Base-by-base conservation (phyloP, 306 rosid genomes). In the Hylodesmum podocarpum region DNA sequence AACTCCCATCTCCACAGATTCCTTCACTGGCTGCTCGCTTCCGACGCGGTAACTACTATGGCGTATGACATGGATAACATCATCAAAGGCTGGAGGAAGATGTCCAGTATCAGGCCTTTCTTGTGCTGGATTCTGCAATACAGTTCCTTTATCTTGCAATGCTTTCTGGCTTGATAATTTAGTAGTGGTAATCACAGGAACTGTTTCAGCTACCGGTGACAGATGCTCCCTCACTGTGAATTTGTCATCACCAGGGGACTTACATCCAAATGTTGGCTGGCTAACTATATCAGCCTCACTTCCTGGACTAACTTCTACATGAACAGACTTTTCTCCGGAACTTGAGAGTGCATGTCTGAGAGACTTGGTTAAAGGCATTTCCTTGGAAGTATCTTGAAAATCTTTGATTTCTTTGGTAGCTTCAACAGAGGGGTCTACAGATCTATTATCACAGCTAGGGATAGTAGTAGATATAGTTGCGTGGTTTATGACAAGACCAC, bases 1-100 rank as follows among this genome's bases (percentile, higher is more conserved):
- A 78, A 89, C 91, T 71, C 96, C 99, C 94, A 87, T 84, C 89
- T 96, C 98, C 62, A 84, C 78, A 16, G 96, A 77, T 84, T 96
- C 99, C 66, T 86, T 78, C 3, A 87, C 86, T 31, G 98, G 87
- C 78, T 91, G 97, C 72, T 96, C 98, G 46, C 89, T 88, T 47
- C 93, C 99, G 49, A 96, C 93, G 0, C 99, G 97, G 73, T 87
- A 96, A 88, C 98, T 96, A 80, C 99, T 96, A 57, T 92, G 99
- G 68, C 99, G 90, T 70, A 96, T 92, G 16, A 96, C 99, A 83
- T 96, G 97, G 84, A 96, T 96, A 44, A 96, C 80, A 33, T 92
- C 99, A 57, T 93, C 99, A 86, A 96, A 92, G 46, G 91, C 98
- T 9, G 97, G 84, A 72, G 97, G 90, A 73, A 96, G 92, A 79